Percentiles rank a stretch among this genome's conserved stretches.
Evolutionary conservation across 148 eudicot species (phyloP).

Genomic region (Nepenthes gracilis): DNA sequence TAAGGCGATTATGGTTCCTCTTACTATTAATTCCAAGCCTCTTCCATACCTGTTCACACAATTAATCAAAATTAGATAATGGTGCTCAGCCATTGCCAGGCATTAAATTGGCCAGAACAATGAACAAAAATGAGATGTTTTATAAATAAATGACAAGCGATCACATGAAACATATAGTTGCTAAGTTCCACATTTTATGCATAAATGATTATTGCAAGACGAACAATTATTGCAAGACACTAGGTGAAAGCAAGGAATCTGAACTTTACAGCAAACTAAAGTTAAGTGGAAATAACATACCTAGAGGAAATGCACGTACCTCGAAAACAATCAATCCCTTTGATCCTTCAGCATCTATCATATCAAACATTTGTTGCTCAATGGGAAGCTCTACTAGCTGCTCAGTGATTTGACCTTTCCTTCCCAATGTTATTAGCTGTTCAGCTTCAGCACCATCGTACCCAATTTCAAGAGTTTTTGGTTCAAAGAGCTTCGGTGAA

Average conservation of each 20-base stretch:
- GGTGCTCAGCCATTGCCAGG: neutral
- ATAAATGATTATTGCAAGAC: too few relatives aligned
- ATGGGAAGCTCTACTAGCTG: constrained; percentile 93
- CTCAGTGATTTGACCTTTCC: constrained; percentile 53
- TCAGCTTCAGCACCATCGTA: constrained; percentile 37
- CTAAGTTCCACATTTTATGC: too few relatives aligned
- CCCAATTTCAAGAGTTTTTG: constrained; percentile 37
- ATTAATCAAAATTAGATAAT: neutral
- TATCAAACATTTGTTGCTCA: constrained; percentile 80
- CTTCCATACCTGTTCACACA: constrained; percentile 46
- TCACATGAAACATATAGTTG: too few relatives aligned
- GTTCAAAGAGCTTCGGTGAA: constrained; percentile 60
- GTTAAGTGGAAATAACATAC: neutral
- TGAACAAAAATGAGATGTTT: neutral
- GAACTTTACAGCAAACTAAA: neutral
- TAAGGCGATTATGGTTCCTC: constrained; percentile 48
- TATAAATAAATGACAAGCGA: too few relatives aligned
- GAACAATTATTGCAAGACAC: neutral
- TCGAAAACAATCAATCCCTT: constrained; percentile 71
- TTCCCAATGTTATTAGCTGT: constrained; percentile 27
- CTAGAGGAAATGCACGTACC: constrained; percentile 16
- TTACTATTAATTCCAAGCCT: constrained; percentile 80
- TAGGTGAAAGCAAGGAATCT: neutral
- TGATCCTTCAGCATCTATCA: constrained; percentile 75
- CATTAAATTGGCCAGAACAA: too few relatives aligned